Conservation (phyloP, 805 yeast species). For the Yamadazyma takamatsuzukensis region DNA sequence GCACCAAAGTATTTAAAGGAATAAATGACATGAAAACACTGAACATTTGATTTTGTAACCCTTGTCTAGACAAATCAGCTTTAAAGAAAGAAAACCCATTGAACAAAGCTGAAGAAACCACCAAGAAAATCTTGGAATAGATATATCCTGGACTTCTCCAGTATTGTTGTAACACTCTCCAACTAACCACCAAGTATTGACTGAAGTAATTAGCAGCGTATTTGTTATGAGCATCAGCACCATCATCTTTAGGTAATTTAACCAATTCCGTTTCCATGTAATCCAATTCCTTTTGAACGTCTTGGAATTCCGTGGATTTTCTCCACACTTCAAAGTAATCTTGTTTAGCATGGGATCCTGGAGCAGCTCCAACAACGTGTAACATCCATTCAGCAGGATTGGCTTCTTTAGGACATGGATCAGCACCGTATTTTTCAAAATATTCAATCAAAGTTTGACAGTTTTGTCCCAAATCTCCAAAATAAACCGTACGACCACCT, state of each 20-base stretch:
- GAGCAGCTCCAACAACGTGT: slow-evolving; percentile 79
- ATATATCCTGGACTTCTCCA: slow-evolving; percentile 65
- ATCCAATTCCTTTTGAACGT: slow-evolving; percentile 55
- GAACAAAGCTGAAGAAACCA: slow-evolving; percentile 53
- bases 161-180: slow-evolving; percentile 23
- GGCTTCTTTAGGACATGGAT: slow-evolving; percentile 32
- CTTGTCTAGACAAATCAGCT: slow-evolving; percentile 55
- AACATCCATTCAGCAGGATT: slow-evolving; percentile 78
- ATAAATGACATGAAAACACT: slow-evolving; percentile 44
- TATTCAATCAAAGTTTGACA: slow-evolving; percentile 56
- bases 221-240: slow-evolving; percentile 23
- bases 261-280: slow-evolving; percentile 50
- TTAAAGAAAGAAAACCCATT: slow-evolving; percentile 73
- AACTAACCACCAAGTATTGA: slow-evolving; percentile 30
- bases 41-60: slow-evolving; percentile 63
- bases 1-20: slow-evolving; percentile 36
- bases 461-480: slow-evolving; percentile 74
- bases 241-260: slow-evolving; percentile 21
- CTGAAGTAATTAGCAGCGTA: slow-evolving; percentile 28
- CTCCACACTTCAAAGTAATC: slow-evolving; percentile 78
- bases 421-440: slow-evolving; percentile 70
- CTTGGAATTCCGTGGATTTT: slow-evolving; percentile 53
- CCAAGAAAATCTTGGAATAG: slow-evolving; percentile 56
- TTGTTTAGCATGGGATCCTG: slow-evolving; percentile 68
- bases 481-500: slow-evolving; percentile 60